Percentiles rank a stretch among this genome's conserved stretches.
Conservation (phyloP, 169 alveolate genomes). For the Babesia divergens region DNA sequence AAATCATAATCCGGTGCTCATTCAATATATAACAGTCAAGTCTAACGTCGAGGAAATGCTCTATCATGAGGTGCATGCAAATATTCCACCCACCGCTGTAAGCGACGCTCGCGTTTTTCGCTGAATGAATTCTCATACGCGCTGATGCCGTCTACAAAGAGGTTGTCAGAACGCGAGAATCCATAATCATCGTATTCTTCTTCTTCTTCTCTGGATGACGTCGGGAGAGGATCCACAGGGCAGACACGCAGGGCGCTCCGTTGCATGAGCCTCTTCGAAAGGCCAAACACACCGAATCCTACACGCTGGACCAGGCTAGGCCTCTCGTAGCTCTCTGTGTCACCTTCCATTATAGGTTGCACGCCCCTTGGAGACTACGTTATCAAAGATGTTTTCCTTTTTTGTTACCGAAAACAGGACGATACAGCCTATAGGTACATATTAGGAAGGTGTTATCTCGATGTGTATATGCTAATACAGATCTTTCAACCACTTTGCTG, state of each 20-base stretch:
- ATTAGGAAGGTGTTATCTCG: too few species aligned
- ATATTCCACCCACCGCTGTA: slow-evolving; percentile 29
- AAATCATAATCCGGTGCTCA: too few species aligned
- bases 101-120: slow-evolving; percentile 59
- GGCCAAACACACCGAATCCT: slow-evolving; percentile 40
- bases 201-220: not conserved
- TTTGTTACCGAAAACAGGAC: too few species aligned
- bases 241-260: slow-evolving; percentile 1
- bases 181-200: slow-evolving; percentile 49
- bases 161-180: slow-evolving; percentile 46
- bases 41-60: too few species aligned
- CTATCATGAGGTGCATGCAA: too few species aligned
- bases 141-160: slow-evolving; percentile 29
- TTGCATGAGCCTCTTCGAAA: slow-evolving; percentile 51
- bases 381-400: too few species aligned
- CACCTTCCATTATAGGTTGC: slow-evolving; percentile 30
- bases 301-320: slow-evolving; percentile 21
- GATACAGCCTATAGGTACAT: too few species aligned
- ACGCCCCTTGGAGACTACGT: too few species aligned
- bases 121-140: slow-evolving; percentile 44
- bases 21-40: too few species aligned
- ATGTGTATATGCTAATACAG: too few species aligned
- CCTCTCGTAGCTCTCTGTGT: not conserved
- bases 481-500: too few species aligned
- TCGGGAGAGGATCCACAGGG: not conserved